Evolutionary conservation across 2,329 filamentous ascomycete genomes (phyloP).

Genomic region (Alternaria infectoria): DNA sequence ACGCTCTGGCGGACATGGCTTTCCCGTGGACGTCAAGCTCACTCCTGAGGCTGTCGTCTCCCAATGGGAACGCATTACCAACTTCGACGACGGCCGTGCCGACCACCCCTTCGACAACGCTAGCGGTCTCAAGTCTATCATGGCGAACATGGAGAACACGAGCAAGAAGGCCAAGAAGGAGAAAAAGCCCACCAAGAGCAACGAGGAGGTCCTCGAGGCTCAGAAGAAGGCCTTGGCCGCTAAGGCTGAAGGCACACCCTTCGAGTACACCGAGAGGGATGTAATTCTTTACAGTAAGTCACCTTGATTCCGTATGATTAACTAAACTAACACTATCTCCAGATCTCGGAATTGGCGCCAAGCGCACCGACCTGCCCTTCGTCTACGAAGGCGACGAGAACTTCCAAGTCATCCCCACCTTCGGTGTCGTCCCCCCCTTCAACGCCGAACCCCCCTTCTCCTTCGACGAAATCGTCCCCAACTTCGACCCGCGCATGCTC

Average conservation of each 20-base stretch:
- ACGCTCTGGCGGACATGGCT: constrained; percentile 84
- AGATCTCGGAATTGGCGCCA: constrained; percentile 88
- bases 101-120: constrained; percentile 83
- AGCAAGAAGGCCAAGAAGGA: constrained; percentile 51
- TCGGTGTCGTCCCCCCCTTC: constrained; percentile 94
- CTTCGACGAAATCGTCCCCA: constrained; percentile 83
- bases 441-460: constrained; percentile 80
- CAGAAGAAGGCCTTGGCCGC: constrained; percentile 79
- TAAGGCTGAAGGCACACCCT: constrained; percentile 75
- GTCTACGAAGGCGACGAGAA: constrained; percentile 90
- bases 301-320: background rate
- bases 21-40: constrained; percentile 79
- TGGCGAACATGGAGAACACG: constrained; percentile 86
- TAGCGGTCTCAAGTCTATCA: constrained; percentile 78
- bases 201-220: constrained; percentile 72
- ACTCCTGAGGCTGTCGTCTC: constrained; percentile 83
- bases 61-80: constrained; percentile 69
- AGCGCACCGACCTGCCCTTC: constrained; percentile 83
- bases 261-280: constrained; percentile 84
- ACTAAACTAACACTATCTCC: constrained; percentile 23
- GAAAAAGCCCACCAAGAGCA: constrained; percentile 58
- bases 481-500: constrained; percentile 98
- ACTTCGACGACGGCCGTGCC: constrained; percentile 86
- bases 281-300: constrained; percentile 80
- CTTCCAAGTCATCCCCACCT: constrained; percentile 95